Evolutionary conservation across 2,329 filamentous ascomycete species (phyloP).

Genomic region (Fusarium subglutinans): DNA sequence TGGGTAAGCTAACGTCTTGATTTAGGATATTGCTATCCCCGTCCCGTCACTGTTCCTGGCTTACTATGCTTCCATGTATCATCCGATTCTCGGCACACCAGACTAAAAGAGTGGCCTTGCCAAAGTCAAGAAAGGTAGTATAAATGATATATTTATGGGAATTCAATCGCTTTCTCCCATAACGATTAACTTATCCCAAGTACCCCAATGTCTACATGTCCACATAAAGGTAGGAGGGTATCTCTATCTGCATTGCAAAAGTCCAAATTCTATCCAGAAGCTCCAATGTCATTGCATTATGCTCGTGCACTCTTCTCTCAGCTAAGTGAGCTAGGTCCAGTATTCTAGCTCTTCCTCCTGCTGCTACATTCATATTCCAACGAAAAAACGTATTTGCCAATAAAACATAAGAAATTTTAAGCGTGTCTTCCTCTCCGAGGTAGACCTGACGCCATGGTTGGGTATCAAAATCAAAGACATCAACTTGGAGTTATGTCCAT

Average conservation of each 20-base stretch:
- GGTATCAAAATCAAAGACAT: slow-evolving; percentile 42
- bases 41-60: background rate
- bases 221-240: slow-evolving; percentile 32
- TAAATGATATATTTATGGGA: slow-evolving; percentile 1
- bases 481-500: slow-evolving; percentile 13
- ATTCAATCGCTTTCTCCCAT: slow-evolving; percentile 4
- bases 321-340: slow-evolving; percentile 7
- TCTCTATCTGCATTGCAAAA: slow-evolving; percentile 24
- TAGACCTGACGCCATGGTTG: slow-evolving; percentile 10
- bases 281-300: slow-evolving; percentile 21
- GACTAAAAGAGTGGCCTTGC: background rate
- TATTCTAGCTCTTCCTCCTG: slow-evolving; percentile 5
- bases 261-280: slow-evolving; percentile 22
- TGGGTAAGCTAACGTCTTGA: background rate
- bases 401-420: slow-evolving; percentile 22
- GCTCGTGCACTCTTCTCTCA: slow-evolving; percentile 18
- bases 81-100: background rate
- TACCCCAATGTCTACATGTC: slow-evolving; percentile 25
- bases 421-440: slow-evolving; percentile 23
- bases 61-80: background rate
- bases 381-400: slow-evolving; percentile 5
- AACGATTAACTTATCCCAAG: slow-evolving; percentile 5
- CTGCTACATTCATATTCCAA: slow-evolving; percentile 16
- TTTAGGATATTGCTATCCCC: background rate
- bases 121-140: background rate